These are phyloP conservation scores for Fistulina hepatica DNA, from an alignment of 1,284 basidiomycete species.

Conservation along the genomic window DNA sequence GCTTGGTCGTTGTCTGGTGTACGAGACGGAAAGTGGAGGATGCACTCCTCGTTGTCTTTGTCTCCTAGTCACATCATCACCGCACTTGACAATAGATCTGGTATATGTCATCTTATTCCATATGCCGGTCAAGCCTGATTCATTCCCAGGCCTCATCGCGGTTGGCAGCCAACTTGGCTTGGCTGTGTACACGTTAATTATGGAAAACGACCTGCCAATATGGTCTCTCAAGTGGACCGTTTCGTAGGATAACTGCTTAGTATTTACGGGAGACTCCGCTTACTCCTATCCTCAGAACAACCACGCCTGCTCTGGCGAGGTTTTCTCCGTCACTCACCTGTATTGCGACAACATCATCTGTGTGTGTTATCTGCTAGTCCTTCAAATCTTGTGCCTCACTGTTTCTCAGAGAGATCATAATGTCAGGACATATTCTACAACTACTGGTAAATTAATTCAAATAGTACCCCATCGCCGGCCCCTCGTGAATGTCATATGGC, in stretches of 20 bases:
- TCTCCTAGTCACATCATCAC: constrained; percentile 43
- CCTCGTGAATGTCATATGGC: constrained; percentile 56
- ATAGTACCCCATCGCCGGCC: constrained; percentile 55
- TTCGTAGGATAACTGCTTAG: constrained; percentile 31
- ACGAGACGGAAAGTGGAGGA: constrained; percentile 51
- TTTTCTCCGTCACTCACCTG: constrained; percentile 69
- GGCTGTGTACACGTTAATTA: constrained; percentile 60
- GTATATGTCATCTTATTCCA: too few species aligned
- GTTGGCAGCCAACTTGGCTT: constrained; percentile 48
- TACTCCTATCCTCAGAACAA: constrained; percentile 25
- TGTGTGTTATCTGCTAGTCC: constrained; percentile 23
- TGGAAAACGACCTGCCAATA: constrained; percentile 69
- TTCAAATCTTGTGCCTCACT: constrained; percentile 5
- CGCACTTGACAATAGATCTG: constrained; percentile 59
- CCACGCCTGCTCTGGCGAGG: constrained; percentile 37
- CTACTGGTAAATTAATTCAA: constrained; percentile 59
- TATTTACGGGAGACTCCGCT: constrained; percentile 3
- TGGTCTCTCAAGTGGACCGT: constrained; percentile 69
- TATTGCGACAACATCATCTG: constrained; percentile 53
- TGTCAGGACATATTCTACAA: constrained; percentile 59
- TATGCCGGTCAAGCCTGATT: constrained; percentile 11
- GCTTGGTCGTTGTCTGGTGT: constrained; percentile 63
- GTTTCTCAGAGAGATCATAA: constrained; percentile 39
- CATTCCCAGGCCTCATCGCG: constrained; percentile 51
- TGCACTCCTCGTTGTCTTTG: constrained; percentile 68